Evolutionary conservation across 2,329 filamentous ascomycete genomes (phyloP), one percentile per base, ranked within the genome.

Genomic region (Pochonia chlamydosporia): DNA sequence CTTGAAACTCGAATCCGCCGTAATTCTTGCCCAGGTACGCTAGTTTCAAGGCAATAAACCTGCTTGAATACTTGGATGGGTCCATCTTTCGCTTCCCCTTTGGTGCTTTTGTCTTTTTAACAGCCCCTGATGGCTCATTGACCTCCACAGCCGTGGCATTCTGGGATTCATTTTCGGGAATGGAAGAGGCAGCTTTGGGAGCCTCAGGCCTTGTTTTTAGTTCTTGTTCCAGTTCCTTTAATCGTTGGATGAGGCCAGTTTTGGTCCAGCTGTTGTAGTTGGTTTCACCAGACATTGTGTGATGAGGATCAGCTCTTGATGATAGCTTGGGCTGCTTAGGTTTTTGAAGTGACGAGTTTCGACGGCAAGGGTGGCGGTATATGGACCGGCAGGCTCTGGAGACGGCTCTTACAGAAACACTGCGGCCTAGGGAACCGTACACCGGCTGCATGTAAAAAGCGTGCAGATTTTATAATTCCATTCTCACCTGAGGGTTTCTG

Each of bases 21-120:
- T 97, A 99, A 47, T 81, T 79, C 63, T 89, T 87, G 40, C 93
- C 93, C 30, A 97, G 71, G 64, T 99, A 99, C 33, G 93, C 91
- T 52, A 99, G 83, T 66, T 96, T 97, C 49, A 99, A 73, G 7
- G 92, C 93, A 53, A 99, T 87, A 51, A 85, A 82, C 40, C 93
- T 82, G 2, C 89, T 95, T 30, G 81, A 78, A 65, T 96, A 96
- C 61, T 82, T 86, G 13, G 82, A 82, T 0, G 88, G 82, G 62
- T 97, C 89, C 59, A 96, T 84, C 44, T 72, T 72, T 52, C 69
- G 74, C 57, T 69, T 78, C 62, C 31, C 52, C 57, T 74, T 76
- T 25, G 69, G 60, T 52, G 64, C 59, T 51, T 64, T 68, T 21
- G 54, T 25, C 43, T 52, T 45, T 44, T 47, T 42, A 6, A 13